These are phyloP conservation scores for Prunella vulgaris DNA, from an alignment of 257 asterid species.

Conservation along the genomic window DNA sequence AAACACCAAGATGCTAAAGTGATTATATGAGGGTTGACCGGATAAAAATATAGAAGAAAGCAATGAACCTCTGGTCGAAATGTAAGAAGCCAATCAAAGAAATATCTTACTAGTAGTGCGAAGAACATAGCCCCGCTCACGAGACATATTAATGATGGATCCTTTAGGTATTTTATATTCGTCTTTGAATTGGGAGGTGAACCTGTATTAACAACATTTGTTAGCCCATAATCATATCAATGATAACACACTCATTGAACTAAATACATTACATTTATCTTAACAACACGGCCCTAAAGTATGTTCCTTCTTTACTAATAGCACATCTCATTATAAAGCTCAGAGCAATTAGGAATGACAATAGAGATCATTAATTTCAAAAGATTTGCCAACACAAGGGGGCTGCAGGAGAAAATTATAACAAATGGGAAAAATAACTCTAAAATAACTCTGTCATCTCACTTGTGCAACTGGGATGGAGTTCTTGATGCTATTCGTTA, in stretches of 20 bases:
- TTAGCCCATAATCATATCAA: conserved; percentile 1
- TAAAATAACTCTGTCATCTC: no score
- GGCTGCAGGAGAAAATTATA: neutral
- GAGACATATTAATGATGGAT: conserved; percentile 66
- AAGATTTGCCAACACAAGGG: no score
- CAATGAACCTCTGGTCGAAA: no score
- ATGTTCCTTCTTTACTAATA: neutral
- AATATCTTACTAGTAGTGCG: conserved; percentile 65
- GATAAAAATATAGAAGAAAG: neutral
- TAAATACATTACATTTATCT: neutral
- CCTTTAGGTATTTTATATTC: conserved; percentile 82
- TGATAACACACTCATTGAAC: neutral
- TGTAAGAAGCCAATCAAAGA: neutral
- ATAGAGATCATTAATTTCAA: neutral
- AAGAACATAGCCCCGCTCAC: conserved; percentile 60
- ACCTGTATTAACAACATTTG: conserved; percentile 38
- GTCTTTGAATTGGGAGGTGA: conserved; percentile 80
- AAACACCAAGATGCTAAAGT: no score
- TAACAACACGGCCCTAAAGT: neutral
- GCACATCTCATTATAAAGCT: neutral
- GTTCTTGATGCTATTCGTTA: neutral
- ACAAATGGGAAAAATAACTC: no score
- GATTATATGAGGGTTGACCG: no score
- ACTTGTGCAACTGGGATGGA: no score
- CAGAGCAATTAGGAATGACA: neutral